Evolutionary conservation across 345 rosid genomes (phyloP), one percentile per base, ranked within the genome.

Genomic region (Clausena lansium): DNA sequence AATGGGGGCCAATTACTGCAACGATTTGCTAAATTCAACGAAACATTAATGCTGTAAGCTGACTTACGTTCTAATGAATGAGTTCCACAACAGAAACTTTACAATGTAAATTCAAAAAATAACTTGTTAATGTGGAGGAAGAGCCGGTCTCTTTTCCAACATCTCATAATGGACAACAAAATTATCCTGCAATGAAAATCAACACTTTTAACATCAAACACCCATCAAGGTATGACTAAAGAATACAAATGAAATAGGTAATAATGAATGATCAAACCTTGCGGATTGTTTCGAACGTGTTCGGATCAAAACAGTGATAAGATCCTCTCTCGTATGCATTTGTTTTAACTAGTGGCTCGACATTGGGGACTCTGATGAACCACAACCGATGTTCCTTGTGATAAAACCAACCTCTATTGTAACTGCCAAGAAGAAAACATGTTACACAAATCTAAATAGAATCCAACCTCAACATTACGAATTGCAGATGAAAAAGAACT

Each of bases 261-360:
- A 11, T 66, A 70, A 22, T n/a, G 60, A 82, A n/a, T 50, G 70
- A 50, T 60, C 84, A 71, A 79, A 94, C 99, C 98, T 92, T 93
- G 80, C 97, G 92, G 75, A 87, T 73, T 35, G 83, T 92, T 81
- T 92, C 95, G 14, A 94, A 94, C 22, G 85, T 72, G 82, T 60
- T 89, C 25, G 98, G 95, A 89, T 97, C 98, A 14, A 94, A 89
- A 81, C 92, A 94, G 71, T 90, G 97, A 77, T 92, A 97, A 45
- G 98, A 89, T 74, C 93, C 98, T 86, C 97, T 89, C 88, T 97
- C 98, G 7, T 87, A 89, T 14, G 84, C 33, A 83, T 73, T 79
- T 54, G 94, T 81, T 84, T 90, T 97, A 22, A 92, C 98, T 52
- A 97, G 88, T 58, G 99, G 98, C 81, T 97, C 99, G 54, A 92